Conservation (phyloP, 495 filamentous ascomycete species). For the Xylaria cubensis region DNA sequence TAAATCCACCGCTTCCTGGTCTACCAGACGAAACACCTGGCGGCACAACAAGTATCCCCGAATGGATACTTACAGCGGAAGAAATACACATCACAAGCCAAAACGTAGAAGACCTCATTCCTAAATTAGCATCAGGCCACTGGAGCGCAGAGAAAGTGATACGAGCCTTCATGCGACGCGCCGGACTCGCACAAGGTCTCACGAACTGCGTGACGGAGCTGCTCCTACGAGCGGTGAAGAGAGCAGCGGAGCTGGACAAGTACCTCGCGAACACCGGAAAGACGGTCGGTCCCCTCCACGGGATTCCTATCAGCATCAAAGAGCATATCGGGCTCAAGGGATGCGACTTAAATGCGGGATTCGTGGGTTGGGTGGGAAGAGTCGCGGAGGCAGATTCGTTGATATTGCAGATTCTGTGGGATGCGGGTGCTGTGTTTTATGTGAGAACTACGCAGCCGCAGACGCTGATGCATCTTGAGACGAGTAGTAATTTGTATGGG, state of each 20-base stretch:
- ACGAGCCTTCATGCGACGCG: conserved; percentile 56
- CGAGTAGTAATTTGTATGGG: conserved; percentile 63
- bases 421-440: conserved; percentile 58
- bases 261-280: conserved; percentile 55
- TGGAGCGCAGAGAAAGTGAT: conserved; percentile 53
- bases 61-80: conserved; percentile 51
- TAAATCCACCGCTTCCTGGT: conserved; percentile 43
- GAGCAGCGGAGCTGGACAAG: conserved; percentile 64
- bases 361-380: conserved; percentile 52
- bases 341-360: conserved; percentile 56
- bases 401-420: conserved; percentile 54
- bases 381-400: conserved; percentile 50
- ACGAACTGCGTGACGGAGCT: conserved; percentile 69
- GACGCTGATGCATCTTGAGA: conserved; percentile 67
- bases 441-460: conserved; percentile 64
- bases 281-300: conserved; percentile 68
- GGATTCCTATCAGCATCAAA: conserved; percentile 72
- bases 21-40: conserved; percentile 43
- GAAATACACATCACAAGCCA: conserved; percentile 62
- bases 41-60: conserved; percentile 52
- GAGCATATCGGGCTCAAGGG: conserved; percentile 68
- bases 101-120: conserved; percentile 53
- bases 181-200: conserved; percentile 50
- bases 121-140: conserved; percentile 41
- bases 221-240: conserved; percentile 64